Evolutionary conservation across 176 grass and related monocot genomes (phyloP), one percentile per base, ranked within the genome.

Genomic region (Melocanna baccifera): DNA sequence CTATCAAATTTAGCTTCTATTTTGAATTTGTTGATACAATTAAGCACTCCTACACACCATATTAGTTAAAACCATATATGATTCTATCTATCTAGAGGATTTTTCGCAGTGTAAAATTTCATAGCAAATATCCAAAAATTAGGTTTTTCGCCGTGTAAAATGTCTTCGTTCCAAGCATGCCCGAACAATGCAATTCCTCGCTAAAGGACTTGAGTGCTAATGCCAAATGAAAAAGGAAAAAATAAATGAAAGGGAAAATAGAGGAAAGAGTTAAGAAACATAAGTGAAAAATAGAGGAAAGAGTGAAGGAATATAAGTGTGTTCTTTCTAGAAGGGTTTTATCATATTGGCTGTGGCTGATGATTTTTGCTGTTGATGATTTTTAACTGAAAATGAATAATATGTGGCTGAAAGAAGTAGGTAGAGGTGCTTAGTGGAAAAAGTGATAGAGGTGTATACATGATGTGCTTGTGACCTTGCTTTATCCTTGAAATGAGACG

Each of bases 391-490:
- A 36, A 36, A 36, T 36, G 4, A 36, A 36, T 36, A 36, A 0
- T 4, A 36, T n/a, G 34, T 5, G 4, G 4, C 4, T 0, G 4
- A 36, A 36, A 36, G 2, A 36, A 5, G 4, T 36, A 36, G 4
- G 0, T 36, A 36, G 0, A 36, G 4, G 0, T 0, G 4, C 0
- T 36, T 36, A 3, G 34, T 36, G 4, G 4, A 0, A 34, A 4
- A 4, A 36, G 4, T 3, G 2, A 0, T 4, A 36, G 34, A 36
- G 34, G 4, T 36, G 4, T 4, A 36, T 4, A 4, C 0, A 36
- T 36, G 4, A 36, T 36, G 0, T 36, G 4, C 0, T 4, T 0
- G 0, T 36, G 4, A 36, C n/a, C n/a, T n/a, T n/a, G n/a, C n/a
- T n/a, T n/a, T n/a, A n/a, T n/a, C n/a, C n/a, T n/a, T n/a, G n/a